phyloP scores from a whole-genome alignment of 768 basidiomycete genomes.

The Rhizopogon rudus region DNA sequence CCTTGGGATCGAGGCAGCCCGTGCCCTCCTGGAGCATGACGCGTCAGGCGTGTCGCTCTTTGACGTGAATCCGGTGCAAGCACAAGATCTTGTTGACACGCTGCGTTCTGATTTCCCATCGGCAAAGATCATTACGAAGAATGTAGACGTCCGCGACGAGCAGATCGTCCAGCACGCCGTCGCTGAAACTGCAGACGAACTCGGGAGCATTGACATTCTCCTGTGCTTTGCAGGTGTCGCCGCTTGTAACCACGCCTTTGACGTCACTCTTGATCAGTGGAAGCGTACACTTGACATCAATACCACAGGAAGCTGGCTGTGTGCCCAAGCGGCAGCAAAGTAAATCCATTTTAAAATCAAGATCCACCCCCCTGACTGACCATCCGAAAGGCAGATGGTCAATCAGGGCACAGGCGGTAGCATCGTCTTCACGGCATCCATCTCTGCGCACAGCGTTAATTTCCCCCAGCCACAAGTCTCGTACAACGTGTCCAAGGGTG shows the following conservation, averaged over 20 bases:
- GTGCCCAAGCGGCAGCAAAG: conserved; percentile 38
- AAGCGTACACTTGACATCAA: conserved; percentile 36
- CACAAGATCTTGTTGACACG: conserved; percentile 9
- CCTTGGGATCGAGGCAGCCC: conserved; percentile 32
- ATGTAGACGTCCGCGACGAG: conserved; percentile 30
- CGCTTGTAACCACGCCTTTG: conserved; percentile 26
- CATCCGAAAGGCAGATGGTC: conserved; percentile 33
- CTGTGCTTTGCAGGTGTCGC: conserved; percentile 42
- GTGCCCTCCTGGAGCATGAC: conserved; percentile 42
- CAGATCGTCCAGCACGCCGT: conserved; percentile 21
- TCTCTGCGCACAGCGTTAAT: conserved; percentile 37
- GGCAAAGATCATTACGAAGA: conserved; percentile 26
- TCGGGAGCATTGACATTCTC: conserved; percentile 33
- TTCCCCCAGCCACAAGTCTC: conserved; percentile 38
- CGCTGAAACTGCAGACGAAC: conserved; percentile 16
- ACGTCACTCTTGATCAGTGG: conserved; percentile 31
- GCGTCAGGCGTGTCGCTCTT: conserved; percentile 23
- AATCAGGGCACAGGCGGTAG: conserved; percentile 35
- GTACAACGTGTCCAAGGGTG: conserved; percentile 40
- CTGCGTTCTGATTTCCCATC: conserved; percentile 22
- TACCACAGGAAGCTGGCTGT: conserved; percentile 41
- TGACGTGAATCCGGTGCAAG: conserved; percentile 13
- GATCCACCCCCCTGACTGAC: not conserved
- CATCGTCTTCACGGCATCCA: conserved; percentile 38
- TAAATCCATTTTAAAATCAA: conserved; percentile 8